Evolutionary conservation across 169 alveolate genomes (phyloP).

Genomic region (Plasmodium cynomolgi): DNA sequence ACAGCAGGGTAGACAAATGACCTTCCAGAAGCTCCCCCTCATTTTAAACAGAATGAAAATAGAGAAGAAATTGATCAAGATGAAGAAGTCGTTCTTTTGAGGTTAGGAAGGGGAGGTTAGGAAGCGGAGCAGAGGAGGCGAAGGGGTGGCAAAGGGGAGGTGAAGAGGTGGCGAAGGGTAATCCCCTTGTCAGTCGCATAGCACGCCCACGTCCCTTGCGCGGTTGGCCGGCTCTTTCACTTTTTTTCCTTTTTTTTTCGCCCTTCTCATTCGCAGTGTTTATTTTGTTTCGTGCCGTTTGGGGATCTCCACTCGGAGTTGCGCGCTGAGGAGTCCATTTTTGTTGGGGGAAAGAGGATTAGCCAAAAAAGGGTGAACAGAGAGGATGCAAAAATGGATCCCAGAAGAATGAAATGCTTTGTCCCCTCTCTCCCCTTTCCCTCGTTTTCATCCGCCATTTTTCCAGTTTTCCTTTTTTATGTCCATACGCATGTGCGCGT

Average conservation of each 20-base stretch:
- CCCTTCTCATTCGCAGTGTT: neutral
- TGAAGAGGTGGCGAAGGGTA: neutral
- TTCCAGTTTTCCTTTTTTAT: neutral
- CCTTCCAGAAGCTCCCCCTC: constrained; percentile 72
- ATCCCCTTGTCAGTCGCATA: neutral
- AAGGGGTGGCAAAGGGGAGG: neutral
- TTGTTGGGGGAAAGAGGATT: neutral
- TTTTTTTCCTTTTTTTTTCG: too few species aligned
- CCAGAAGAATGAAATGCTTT: neutral
- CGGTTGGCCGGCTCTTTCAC: neutral
- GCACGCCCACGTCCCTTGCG: neutral
- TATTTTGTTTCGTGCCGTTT: neutral
- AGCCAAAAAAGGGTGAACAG: neutral
- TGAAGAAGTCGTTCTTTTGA: constrained; percentile 64
- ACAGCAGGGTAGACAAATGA: constrained; percentile 73
- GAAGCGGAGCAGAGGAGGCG: neutral
- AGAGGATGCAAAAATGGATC: neutral
- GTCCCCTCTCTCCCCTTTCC: neutral
- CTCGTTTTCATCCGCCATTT: neutral
- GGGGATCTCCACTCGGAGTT: neutral
- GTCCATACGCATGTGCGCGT: neutral
- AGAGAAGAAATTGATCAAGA: constrained; percentile 47
- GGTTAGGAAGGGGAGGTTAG: neutral
- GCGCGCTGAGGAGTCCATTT: neutral
- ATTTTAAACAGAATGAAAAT: constrained; percentile 74